These are phyloP conservation scores for Penicillium sp. DNA, from an alignment of 2,329 filamentous ascomycete genomes.

Conservation along the genomic window DNA sequence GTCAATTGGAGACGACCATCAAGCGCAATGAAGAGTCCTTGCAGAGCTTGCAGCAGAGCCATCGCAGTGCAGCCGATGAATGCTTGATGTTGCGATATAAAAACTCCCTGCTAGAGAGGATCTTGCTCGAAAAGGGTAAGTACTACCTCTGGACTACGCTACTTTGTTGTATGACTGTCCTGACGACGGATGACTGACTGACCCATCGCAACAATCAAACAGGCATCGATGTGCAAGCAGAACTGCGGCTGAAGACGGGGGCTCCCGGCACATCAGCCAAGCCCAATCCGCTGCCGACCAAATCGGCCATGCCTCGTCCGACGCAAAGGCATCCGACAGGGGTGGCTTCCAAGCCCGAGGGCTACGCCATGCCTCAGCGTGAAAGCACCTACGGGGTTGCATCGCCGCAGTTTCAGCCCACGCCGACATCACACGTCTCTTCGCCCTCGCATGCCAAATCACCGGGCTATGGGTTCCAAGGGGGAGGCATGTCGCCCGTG, in stretches of 20 bases:
- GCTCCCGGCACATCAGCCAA: slow-evolving; percentile 67
- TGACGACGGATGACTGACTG: neutral
- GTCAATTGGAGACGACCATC: slow-evolving; percentile 95
- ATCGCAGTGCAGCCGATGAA: slow-evolving; percentile 90
- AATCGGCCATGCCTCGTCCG: slow-evolving; percentile 70
- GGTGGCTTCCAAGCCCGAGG: slow-evolving; percentile 63
- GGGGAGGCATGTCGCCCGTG: slow-evolving; percentile 54
- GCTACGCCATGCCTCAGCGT: slow-evolving; percentile 46
- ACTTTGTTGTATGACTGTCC: too few relatives aligned
- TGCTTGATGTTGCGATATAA: slow-evolving; percentile 98
- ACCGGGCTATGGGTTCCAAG: slow-evolving; percentile 55
- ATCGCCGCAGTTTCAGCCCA: slow-evolving; percentile 72
- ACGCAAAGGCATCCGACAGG: slow-evolving; percentile 66
- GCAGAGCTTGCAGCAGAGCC: slow-evolving; percentile 85
- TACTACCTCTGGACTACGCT: neutral
- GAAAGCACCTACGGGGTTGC: slow-evolving; percentile 40
- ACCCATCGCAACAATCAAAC: neutral
- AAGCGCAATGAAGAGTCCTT: slow-evolving; percentile 93
- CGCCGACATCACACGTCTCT: slow-evolving; percentile 70
- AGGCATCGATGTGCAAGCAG: slow-evolving; percentile 97
- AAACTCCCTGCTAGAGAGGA: slow-evolving; percentile 91
- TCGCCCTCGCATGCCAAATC: slow-evolving; percentile 60
- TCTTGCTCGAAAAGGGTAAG: slow-evolving; percentile 88
- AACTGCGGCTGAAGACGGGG: slow-evolving; percentile 85
- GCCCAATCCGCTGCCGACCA: slow-evolving; percentile 60